Evolutionary conservation across 2,329 filamentous ascomycete species (phyloP).

Genomic region (Aureobasidium pullulans): DNA sequence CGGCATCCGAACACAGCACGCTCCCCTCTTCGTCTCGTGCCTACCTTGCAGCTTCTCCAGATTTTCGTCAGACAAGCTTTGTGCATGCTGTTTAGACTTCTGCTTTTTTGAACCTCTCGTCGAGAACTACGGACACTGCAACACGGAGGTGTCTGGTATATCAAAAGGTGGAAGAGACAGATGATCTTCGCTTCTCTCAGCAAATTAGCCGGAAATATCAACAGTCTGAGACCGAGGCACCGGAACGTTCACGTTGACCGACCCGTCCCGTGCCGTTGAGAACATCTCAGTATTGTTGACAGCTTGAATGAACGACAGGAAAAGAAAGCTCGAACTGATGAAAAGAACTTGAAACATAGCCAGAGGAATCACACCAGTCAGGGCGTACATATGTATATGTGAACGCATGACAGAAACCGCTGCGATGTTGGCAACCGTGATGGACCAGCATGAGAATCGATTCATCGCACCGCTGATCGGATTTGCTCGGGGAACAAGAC

Average conservation of each 20-base stretch:
- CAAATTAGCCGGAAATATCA: not conserved
- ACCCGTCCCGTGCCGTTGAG: not conserved
- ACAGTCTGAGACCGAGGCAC: not conserved
- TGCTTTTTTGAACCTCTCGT: no score
- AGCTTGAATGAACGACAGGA: not conserved
- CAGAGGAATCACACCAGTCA: no score
- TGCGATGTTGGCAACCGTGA: not conserved
- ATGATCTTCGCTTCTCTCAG: no score
- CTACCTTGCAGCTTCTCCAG: not conserved
- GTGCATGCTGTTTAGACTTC: no score
- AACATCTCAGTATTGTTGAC: not conserved
- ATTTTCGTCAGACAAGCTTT: not conserved
- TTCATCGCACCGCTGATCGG: not conserved
- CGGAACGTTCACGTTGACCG: conserved; percentile 1
- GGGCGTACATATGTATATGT: not conserved
- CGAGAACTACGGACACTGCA: no score
- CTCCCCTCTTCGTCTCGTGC: not conserved
- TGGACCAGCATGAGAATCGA: not conserved
- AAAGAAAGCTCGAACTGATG: not conserved
- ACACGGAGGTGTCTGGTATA: no score
- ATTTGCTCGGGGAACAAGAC: not conserved
- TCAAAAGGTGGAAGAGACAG: no score
- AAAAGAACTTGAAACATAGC: no score
- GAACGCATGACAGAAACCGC: no score
- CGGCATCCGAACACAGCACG: not conserved